phyloP scores from a whole-genome alignment of 2,329 filamentous ascomycete species.

The Aspergillus candidus region DNA sequence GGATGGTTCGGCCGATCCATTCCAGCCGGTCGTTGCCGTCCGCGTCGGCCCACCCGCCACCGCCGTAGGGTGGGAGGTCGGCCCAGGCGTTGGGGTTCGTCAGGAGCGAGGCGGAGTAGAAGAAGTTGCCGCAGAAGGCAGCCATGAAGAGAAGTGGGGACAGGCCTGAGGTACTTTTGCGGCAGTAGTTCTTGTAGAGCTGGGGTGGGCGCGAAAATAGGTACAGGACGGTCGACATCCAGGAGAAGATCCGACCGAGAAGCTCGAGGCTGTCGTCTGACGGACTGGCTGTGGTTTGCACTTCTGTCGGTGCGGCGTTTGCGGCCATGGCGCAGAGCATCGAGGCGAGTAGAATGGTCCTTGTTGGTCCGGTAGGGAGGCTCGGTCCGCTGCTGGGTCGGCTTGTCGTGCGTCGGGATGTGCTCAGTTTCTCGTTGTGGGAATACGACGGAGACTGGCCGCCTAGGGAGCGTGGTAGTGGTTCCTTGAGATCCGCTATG shows the following conservation, averaged over 20 bases:
- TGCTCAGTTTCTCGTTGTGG: constrained; percentile 29
- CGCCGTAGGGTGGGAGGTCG: constrained; percentile 51
- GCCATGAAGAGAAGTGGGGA: constrained; percentile 59
- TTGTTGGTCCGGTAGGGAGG: constrained; percentile 33
- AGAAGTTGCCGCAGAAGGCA: constrained; percentile 62
- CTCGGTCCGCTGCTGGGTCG: constrained; percentile 22
- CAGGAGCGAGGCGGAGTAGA: constrained; percentile 58
- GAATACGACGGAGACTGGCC: constrained; percentile 25
- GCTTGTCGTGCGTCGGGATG: constrained; percentile 23
- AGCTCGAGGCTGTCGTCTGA: constrained; percentile 34
- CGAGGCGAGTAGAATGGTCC: constrained; percentile 41
- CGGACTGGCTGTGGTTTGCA: constrained; percentile 4
- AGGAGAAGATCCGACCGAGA: constrained; percentile 49
- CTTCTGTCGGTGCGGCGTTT: constrained; percentile 35
- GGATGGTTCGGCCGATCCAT: constrained; percentile 54
- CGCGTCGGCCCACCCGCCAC: constrained; percentile 54
- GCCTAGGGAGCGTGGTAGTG: constrained; percentile 13
- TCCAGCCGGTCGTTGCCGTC: constrained; percentile 49
- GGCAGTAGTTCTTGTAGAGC: constrained; percentile 58
- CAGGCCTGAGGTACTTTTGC: constrained; percentile 59
- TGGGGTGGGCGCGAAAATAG: constrained; percentile 58
- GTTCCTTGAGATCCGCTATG: constrained; percentile 19
- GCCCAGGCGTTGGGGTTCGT: constrained; percentile 60
- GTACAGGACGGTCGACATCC: constrained; percentile 53
- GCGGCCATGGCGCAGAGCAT: constrained; percentile 41